These are phyloP conservation scores for Monoraphidium neglectum DNA, from an alignment of 139 green algal species.

Conservation along the genomic window DNA sequence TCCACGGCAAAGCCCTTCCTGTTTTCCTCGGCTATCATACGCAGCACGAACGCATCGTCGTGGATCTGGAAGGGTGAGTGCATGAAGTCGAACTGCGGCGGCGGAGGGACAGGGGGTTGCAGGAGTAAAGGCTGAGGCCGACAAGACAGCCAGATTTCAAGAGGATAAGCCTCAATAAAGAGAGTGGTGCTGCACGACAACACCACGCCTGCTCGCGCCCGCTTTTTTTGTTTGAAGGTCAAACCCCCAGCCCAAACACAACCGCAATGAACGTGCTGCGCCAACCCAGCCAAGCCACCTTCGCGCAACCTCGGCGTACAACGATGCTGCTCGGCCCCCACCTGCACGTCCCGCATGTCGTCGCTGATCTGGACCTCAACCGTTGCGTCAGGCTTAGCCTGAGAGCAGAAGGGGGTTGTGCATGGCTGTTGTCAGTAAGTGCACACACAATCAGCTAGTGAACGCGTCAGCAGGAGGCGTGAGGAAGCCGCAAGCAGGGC, in stretches of 20 bases:
- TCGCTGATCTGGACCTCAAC: slow-evolving; percentile 89
- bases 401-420: too few relatives aligned
- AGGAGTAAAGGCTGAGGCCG: neutral
- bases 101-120: neutral
- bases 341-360: slow-evolving; percentile 77
- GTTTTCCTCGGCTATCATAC: slow-evolving; percentile 45
- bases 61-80: slow-evolving; percentile 80
- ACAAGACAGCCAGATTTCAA: neutral
- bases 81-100: slow-evolving; percentile 8
- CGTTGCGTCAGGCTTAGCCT: slow-evolving; percentile 71
- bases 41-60: slow-evolving; percentile 83
- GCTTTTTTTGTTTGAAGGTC: neutral
- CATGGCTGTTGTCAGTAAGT: too few relatives aligned
- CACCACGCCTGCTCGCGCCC: neutral
- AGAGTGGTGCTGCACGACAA: neutral
- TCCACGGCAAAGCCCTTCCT: neutral
- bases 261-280: neutral
- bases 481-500: too few relatives aligned
- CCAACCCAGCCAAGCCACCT: neutral
- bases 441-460: too few relatives aligned
- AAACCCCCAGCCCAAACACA: neutral
- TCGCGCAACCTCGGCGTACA: neutral
- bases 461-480: too few relatives aligned
- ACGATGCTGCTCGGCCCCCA: slow-evolving; percentile 85
- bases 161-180: neutral